Percentiles rank a stretch among this genome's conserved stretches.
Conservation (phyloP, 495 filamentous ascomycete genomes). For the Annulohypoxylon nitens region DNA sequence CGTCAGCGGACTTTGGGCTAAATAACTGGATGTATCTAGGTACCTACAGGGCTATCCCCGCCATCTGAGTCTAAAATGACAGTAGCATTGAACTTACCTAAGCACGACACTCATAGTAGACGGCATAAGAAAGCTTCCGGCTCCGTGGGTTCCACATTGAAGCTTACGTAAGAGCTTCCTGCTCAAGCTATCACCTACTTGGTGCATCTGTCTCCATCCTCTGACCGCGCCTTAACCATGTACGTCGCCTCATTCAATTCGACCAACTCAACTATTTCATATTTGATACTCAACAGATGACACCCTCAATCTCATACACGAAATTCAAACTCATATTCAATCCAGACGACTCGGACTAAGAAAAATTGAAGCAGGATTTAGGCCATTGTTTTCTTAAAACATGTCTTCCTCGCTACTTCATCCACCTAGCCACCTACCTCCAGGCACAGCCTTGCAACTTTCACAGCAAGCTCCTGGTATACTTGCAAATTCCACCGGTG, state of each 20-base stretch:
- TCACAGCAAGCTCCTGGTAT: constrained; percentile 83
- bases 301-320: neutral
- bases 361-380: neutral
- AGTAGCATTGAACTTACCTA: neutral
- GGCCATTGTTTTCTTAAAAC: neutral
- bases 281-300: neutral
- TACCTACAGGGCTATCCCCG: neutral
- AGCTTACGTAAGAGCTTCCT: constrained; percentile 11
- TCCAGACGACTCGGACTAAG: neutral
- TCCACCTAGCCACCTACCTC: constrained; percentile 63
- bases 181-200: constrained; percentile 1
- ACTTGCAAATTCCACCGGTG: constrained; percentile 65
- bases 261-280: neutral
- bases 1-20: constrained; percentile 6
- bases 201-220: too few species aligned
- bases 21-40: constrained; percentile 3
- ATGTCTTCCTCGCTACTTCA: constrained; percentile 67
- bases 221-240: constrained; percentile 1
- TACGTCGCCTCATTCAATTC: constrained; percentile 5
- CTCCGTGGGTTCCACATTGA: neutral
- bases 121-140: constrained; percentile 1
- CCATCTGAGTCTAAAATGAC: neutral
- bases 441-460: constrained; percentile 70
- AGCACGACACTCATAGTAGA: neutral
- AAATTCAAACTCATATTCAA: neutral